These are phyloP conservation scores for Knufia fluminis DNA, from an alignment of 2,329 filamentous ascomycete genomes.

Conservation along the genomic window DNA sequence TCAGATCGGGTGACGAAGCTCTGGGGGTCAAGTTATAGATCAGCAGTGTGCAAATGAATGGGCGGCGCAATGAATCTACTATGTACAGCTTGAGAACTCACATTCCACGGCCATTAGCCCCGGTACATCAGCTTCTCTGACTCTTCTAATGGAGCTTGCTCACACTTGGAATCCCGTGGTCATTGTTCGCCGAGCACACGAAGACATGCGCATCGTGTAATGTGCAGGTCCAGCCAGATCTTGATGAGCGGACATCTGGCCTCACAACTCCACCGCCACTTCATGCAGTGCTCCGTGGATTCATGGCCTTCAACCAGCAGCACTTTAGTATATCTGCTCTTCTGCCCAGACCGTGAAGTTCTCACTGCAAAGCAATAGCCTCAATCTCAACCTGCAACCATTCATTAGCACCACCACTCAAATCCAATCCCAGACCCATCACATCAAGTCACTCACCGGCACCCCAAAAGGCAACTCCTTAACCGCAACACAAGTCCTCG, in stretches of 20 bases:
- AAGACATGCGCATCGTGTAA: too few relatives aligned
- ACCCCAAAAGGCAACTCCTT: slow-evolving; percentile 55
- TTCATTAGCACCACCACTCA: background rate
- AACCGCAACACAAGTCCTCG: slow-evolving; percentile 54
- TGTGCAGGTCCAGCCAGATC: too few relatives aligned
- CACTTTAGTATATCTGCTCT: too few relatives aligned
- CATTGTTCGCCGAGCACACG: too few relatives aligned
- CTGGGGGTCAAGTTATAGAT: background rate
- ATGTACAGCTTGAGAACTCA: slow-evolving; percentile 1
- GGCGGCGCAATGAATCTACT: slow-evolving; percentile 5
- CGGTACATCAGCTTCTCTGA: too few relatives aligned
- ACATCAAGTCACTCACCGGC: slow-evolving; percentile 23
- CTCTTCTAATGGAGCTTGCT: too few relatives aligned
- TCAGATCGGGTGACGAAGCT: slow-evolving; percentile 7
- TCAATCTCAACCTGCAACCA: slow-evolving; percentile 52
- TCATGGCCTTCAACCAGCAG: too few relatives aligned
- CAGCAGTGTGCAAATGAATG: background rate
- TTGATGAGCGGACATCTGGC: too few relatives aligned
- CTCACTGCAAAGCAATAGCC: slow-evolving; percentile 50
- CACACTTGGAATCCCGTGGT: too few relatives aligned
- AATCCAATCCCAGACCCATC: background rate
- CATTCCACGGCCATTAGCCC: background rate
- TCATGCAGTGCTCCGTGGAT: too few relatives aligned
- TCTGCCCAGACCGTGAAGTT: too few relatives aligned
- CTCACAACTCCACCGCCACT: too few relatives aligned